Percentiles rank a stretch among this genome's conserved stretches.
Conservation (phyloP, 179 eudicot species). For the Silene noctiflora region DNA sequence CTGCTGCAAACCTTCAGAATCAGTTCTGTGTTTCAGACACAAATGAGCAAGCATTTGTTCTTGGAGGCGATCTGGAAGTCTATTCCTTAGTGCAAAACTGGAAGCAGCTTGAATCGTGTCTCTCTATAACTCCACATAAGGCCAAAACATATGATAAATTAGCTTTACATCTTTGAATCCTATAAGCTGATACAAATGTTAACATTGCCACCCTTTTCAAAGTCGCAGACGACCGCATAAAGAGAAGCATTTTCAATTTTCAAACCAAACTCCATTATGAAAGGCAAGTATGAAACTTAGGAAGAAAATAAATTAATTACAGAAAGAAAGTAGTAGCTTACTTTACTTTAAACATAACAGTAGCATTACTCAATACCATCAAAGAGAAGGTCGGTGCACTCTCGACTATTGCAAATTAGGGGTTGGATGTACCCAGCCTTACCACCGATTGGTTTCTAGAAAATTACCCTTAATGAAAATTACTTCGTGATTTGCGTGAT, state of each 20-base stretch:
- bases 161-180: slow-evolving; percentile 2
- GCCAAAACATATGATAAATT: slow-evolving; percentile 4
- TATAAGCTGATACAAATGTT: neutral
- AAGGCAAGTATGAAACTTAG: neutral
- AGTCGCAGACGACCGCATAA: neutral
- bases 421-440: neutral
- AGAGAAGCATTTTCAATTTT: neutral
- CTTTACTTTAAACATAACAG: neutral
- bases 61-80: slow-evolving; percentile 55
- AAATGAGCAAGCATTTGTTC: slow-evolving; percentile 86
- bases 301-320: neutral
- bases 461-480: neutral
- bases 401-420: neutral
- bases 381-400: neutral
- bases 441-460: neutral
- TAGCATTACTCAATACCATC: too few species aligned
- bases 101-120: slow-evolving; percentile 73
- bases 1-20: slow-evolving; percentile 77
- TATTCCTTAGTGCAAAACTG: slow-evolving; percentile 63
- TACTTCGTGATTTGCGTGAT: neutral
- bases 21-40: slow-evolving; percentile 59
- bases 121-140: slow-evolving; percentile 44
- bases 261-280: neutral
- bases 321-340: neutral
- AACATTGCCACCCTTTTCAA: neutral